These are phyloP conservation scores for Leonotis leonurus DNA, from an alignment of 257 asterid genomes.

Conservation along the genomic window DNA sequence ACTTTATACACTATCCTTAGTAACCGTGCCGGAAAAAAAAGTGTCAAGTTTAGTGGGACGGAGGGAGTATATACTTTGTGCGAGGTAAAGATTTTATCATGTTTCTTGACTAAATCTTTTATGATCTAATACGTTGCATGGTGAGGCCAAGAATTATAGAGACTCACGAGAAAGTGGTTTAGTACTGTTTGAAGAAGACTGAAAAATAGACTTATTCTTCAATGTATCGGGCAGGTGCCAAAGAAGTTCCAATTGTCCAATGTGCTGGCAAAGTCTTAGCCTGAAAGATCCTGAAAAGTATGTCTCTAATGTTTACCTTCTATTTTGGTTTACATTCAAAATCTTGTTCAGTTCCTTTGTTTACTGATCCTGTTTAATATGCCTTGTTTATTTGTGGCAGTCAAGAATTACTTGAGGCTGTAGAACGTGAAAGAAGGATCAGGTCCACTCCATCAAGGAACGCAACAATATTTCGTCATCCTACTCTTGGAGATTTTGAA, in stretches of 20 bases:
- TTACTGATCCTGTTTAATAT: conserved; percentile 1
- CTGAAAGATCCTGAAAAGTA: conserved; percentile 81
- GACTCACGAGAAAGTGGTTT: neutral
- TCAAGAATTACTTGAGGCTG: conserved; percentile 89
- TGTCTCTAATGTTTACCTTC: conserved; percentile 10
- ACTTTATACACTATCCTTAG: no score
- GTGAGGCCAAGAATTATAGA: neutral
- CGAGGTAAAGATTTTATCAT: conserved; percentile 4
- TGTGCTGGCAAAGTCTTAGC: conserved; percentile 90
- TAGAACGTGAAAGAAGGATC: conserved; percentile 62
- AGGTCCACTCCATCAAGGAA: conserved; percentile 61
- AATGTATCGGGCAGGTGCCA: conserved; percentile 62
- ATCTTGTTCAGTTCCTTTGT: neutral
- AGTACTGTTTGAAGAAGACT: neutral
- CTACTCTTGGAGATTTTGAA: conserved; percentile 67
- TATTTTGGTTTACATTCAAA: neutral
- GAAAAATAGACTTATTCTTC: conserved; percentile 10
- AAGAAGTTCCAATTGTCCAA: conserved; percentile 93
- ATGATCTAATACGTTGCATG: neutral
- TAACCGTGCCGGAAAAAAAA: no score
- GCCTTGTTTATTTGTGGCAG: conserved; percentile 33
- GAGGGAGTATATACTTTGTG: no score
- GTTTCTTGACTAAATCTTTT: neutral
- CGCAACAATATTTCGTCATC: conserved; percentile 61
- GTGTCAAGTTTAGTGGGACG: no score